phyloP scores from a whole-genome alignment of 176 grass and related monocot genomes.

The Juncus inflexus region DNA sequence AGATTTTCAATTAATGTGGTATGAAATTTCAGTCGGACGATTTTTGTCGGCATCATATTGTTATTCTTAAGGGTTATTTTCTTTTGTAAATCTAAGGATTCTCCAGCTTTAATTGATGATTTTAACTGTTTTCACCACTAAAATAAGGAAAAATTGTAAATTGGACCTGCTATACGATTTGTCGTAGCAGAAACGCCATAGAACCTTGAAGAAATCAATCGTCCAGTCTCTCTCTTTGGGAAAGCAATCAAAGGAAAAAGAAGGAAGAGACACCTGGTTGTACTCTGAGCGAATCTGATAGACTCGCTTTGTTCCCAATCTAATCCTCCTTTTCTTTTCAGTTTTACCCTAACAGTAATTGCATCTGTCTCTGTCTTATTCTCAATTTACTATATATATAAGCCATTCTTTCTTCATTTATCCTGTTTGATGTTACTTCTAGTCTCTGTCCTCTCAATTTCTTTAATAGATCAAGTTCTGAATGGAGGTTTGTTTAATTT shows the following conservation, averaged over 20 bases:
- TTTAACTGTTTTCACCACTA: too few relatives aligned
- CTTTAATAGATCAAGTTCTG: constrained; percentile 7
- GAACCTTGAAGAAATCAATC: constrained; percentile 12
- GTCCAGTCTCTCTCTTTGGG: constrained; percentile 13
- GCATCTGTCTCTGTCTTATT: constrained; percentile 3
- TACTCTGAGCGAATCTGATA: constrained; percentile 24
- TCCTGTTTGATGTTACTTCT: constrained; percentile 15
- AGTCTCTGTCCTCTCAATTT: constrained; percentile 11
- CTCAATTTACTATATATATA: constrained; percentile 23
- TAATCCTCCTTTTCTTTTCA: constrained; percentile 3
- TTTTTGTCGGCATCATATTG: too few relatives aligned
- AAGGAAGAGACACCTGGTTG: constrained; percentile 13
- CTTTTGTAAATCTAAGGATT: too few relatives aligned
- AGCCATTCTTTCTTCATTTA: constrained; percentile 16
- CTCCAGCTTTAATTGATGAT: too few relatives aligned
- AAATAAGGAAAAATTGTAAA: too few relatives aligned
- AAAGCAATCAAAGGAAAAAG: constrained; percentile 20
- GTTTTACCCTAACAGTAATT: neutral
- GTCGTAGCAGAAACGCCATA: neutral
- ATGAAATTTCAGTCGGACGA: too few relatives aligned
- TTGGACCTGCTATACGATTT: too few relatives aligned
- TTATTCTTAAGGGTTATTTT: too few relatives aligned
- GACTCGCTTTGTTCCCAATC: constrained; percentile 23
- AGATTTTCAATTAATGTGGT: too few relatives aligned
- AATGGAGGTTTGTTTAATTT: constrained; percentile 21